Conservation (phyloP, 2,329 filamentous ascomycete genomes). For the Aureobasidium sp. region DNA sequence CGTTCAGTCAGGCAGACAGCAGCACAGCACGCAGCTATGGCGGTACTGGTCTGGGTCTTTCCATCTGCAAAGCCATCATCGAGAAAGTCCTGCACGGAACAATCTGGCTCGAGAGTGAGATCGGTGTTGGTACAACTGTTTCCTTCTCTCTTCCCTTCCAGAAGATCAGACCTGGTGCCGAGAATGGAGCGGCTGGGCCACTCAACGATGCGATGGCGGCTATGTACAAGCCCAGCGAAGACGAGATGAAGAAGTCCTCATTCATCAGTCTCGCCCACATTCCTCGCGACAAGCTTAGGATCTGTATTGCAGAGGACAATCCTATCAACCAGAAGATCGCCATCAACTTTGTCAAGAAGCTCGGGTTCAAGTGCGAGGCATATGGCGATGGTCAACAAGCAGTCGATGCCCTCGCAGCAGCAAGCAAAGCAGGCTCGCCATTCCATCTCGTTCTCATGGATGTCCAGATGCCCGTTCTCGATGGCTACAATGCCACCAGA, state of each 20-base stretch:
- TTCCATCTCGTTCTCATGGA: conserved; percentile 95
- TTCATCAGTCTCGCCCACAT: conserved; percentile 63
- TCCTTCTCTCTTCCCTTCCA: conserved; percentile 82
- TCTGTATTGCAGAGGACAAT: conserved; percentile 94
- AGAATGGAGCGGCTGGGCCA: conserved; percentile 29
- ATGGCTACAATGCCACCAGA: conserved; percentile 86
- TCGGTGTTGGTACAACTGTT: conserved; percentile 61
- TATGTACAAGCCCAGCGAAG: conserved; percentile 36
- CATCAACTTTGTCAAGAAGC: conserved; percentile 77
- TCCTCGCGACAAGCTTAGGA: conserved; percentile 68
- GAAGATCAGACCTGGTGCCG: conserved; percentile 58
- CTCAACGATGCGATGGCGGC: conserved; percentile 48
- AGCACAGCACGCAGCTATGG: conserved; percentile 88
- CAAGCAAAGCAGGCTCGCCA: conserved; percentile 62
- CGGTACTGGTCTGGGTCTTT: conserved; percentile 81
- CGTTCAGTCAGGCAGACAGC: conserved; percentile 87
- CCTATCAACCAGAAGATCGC: conserved; percentile 92
- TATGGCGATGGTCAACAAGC: conserved; percentile 87
- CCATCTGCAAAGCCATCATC: conserved; percentile 90
- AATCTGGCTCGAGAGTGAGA: conserved; percentile 72
- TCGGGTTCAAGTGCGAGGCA: conserved; percentile 81
- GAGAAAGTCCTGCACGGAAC: conserved; percentile 85
- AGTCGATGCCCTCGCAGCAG: conserved; percentile 72
- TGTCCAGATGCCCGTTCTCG: conserved; percentile 89
- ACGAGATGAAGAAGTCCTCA: conserved; percentile 17